phyloP scores from a whole-genome alignment of 495 filamentous ascomycete species.

The Ascobolus immersus region DNA sequence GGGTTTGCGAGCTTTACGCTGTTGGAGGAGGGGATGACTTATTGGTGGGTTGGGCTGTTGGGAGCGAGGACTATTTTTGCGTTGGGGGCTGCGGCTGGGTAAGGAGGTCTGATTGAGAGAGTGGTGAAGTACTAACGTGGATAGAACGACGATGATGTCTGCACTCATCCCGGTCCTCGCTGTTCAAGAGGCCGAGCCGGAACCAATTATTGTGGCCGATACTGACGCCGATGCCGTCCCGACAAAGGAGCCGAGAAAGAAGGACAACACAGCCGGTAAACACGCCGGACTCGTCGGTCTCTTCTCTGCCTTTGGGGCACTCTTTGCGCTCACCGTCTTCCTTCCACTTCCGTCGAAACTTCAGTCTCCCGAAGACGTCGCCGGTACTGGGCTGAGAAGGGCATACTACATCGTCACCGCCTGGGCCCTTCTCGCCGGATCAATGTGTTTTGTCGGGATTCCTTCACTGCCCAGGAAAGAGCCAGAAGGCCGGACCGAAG shows the following conservation, averaged over 20 bases:
- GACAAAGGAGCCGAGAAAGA: constrained; percentile 1
- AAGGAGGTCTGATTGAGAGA: constrained; percentile 10
- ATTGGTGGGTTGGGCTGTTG: constrained; percentile 30
- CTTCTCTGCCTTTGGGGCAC: constrained; percentile 75
- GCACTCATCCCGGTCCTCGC: constrained; percentile 77
- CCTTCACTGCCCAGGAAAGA: constrained; percentile 9
- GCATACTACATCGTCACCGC: constrained; percentile 66
- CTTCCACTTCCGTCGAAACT: constrained; percentile 68
- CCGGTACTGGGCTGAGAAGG: constrained; percentile 38
- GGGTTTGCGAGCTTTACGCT: not conserved
- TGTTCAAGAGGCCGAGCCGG: constrained; percentile 5
- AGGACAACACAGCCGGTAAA: constrained; percentile 18
- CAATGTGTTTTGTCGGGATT: constrained; percentile 58
- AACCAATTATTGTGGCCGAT: constrained; percentile 1
- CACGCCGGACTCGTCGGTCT: constrained; percentile 76
- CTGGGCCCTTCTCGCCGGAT: constrained; percentile 43
- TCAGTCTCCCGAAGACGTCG: constrained; percentile 24
- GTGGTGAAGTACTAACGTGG: not conserved
- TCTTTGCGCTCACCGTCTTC: constrained; percentile 57
- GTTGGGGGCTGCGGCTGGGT: constrained; percentile 66
- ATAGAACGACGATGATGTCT: constrained; percentile 78
- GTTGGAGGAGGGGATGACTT: not conserved
- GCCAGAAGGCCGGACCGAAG: not conserved
- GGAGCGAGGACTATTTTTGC: constrained; percentile 72
- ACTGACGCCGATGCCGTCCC: constrained; percentile 12